Conservation (phyloP, 257 asterid species). For the Verbena officinalis region DNA sequence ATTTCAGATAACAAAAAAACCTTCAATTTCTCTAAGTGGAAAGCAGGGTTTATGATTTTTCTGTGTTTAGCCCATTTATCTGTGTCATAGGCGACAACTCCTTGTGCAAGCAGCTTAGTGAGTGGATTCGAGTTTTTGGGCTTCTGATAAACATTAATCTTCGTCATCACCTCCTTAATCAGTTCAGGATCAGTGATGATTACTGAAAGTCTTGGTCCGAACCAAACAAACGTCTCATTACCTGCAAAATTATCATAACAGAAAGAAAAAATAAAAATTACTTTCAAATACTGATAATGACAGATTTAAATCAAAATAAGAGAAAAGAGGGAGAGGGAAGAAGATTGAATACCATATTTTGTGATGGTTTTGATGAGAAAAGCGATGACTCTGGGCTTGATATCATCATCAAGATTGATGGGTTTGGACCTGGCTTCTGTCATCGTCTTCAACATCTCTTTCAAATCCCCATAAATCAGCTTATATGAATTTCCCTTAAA, state of each 20-base stretch:
- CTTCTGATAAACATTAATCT: too few relatives aligned
- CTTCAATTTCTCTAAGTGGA: constrained; percentile 57
- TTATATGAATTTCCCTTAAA: constrained; percentile 48
- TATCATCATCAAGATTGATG: constrained; percentile 40
- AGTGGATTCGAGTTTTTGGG: too few relatives aligned
- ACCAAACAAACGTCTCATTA: neutral
- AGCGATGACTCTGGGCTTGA: constrained; percentile 34
- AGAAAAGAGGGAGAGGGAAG: too few relatives aligned
- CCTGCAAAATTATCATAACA: neutral
- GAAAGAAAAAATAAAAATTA: too few relatives aligned
- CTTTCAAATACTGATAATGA: too few relatives aligned
- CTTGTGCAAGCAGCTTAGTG: too few relatives aligned
- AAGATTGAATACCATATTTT: constrained; percentile 53
- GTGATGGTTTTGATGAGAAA: constrained; percentile 22
- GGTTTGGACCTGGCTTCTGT: constrained; percentile 40
- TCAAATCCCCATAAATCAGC: constrained; percentile 48
- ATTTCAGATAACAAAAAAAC: constrained; percentile 8
- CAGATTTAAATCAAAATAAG: too few relatives aligned
- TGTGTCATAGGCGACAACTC: too few relatives aligned
- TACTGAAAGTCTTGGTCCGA: neutral
- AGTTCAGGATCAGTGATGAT: neutral
- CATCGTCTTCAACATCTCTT: constrained; percentile 22
- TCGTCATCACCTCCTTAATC: too few relatives aligned
- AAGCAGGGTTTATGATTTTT: constrained; percentile 40
- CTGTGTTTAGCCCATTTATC: too few relatives aligned